Base-by-base conservation (phyloP, 179 eudicot genomes). In the Actinidia chinensis region DNA sequence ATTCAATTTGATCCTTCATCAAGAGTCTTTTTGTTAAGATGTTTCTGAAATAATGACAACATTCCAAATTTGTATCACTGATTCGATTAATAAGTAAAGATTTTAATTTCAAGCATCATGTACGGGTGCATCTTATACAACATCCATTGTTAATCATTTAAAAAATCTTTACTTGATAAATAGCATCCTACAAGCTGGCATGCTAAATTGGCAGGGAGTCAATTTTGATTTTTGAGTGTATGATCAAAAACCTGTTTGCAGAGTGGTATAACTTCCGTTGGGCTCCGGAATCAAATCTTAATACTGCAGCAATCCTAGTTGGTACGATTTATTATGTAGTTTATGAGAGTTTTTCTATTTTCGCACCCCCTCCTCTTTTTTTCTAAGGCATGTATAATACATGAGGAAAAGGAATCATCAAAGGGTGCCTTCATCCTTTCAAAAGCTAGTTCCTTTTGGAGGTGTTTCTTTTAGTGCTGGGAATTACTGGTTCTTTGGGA, bases 281-380 rank as follows among this genome's bases (percentile, higher is more conserved):
- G 83, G 93, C 91, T 79, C 98, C 98, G 47, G 98, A 91, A 43
- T 87, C 70, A 68, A 94, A 93, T 85, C 97, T 95, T 80, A 90
- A 86, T 73, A 82, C 88, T 78, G 97, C 94, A 65, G 98, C 98
- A 51, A 76, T 87, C 55, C 87, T 95, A 66, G 88, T 90, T 82
- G 98, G 98, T 95, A 77, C 87, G 71, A 54, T 66, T 80, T 40
- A 44, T 59, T 44, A 9, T 12, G n/a, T 44, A 9, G 23, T 61
- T 36, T 36, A 18, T 65, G 43, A 33, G 46, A 9, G 8, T 60
- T 60, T 22, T 60, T 10, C 10, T 13, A n/a, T 58, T 58, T 15
- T 59, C n/a, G n/a, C n/a, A n/a, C n/a, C n/a, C n/a, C n/a, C n/a
- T 36, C 17, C 11, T 15, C 40, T 12, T 9, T 61, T 61, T 65